Base-by-base conservation (phyloP, 768 basidiomycete genomes). In the Boletellus emodensis region DNA sequence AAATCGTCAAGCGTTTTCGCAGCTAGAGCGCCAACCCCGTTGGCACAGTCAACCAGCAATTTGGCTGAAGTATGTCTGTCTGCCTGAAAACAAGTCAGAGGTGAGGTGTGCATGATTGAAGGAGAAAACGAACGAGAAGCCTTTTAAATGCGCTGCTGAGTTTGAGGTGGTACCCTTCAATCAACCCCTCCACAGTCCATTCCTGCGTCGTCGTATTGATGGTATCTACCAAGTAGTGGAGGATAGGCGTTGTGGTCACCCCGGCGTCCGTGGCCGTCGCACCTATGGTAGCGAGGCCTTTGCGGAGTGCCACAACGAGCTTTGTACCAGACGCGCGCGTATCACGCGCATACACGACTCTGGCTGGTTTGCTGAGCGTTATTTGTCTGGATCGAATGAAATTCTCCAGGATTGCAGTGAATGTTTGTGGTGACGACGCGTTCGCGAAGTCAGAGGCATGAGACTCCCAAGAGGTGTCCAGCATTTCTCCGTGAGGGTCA, bases 401-500 rank as follows among this genome's bases (percentile, higher is more conserved):
- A 9, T 72, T 62, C 17, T 83, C 72, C 28, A 98, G 72, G 7
- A 77, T 77, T 14, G 74, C 66, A 43, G 93, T 62, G 67, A 98
- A 84, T n/a, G 81, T 84, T 47, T 81, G 80, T 7, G 87, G 81
- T 20, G 83, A 83, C 6, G 79, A 57, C 26, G 90, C 90, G 65
- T 98, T 98, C 49, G 95, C 88, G 13, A 99, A 72, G 7, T 71
- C 70, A 10, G 96, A 95, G 6, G 94, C 94, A 66, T 94, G 82
- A 2, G 64, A 63, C 67, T 99, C 96, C 96, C 96, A 99, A 35
- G 88, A 78, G 2, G 87, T 74, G 64, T 96, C 90, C 10, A 99
- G 79, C 96, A 99, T 99, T 69, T 99, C 95, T 18, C 96, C 96
- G 13, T 82, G 84, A 18, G 96, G 92, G 72, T 99, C 96, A 35